Conservation (phyloP, 805 yeast species). For the Zygosaccharomyces gambellarensis region DNA sequence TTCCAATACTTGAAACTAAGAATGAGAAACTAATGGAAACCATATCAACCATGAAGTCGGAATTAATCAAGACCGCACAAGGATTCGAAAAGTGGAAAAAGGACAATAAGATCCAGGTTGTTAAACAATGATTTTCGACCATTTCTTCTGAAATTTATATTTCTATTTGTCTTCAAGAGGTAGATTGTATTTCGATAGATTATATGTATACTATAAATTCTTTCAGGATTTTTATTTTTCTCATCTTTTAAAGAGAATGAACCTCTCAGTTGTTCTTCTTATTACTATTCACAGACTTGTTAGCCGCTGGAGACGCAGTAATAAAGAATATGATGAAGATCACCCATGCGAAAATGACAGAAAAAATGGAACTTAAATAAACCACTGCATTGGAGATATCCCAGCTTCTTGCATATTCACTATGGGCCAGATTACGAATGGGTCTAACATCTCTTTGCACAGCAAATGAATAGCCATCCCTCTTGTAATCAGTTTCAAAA, state of each 20-base stretch:
- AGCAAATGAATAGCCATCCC: conserved; percentile 69
- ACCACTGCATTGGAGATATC: conserved; percentile 92
- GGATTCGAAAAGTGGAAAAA: conserved; percentile 35
- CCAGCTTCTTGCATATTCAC: conserved; percentile 91
- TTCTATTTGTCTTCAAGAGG: neutral
- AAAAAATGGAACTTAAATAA: conserved; percentile 63
- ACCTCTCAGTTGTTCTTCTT: conserved; percentile 22
- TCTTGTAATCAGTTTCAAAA: conserved; percentile 68
- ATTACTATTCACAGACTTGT: conserved; percentile 11
- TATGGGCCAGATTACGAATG: conserved; percentile 90
- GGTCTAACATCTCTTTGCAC: conserved; percentile 67
- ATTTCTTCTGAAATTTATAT: neutral
- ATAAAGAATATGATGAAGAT: conserved; percentile 63
- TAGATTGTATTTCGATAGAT: neutral
- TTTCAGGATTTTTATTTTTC: neutral
- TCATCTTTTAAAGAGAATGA: neutral
- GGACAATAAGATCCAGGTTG: conserved; percentile 35
- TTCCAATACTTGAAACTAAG: conserved; percentile 56
- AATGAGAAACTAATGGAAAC: conserved; percentile 39
- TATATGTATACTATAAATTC: conserved; percentile 1
- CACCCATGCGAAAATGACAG: conserved; percentile 74
- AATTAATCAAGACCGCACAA: conserved; percentile 28
- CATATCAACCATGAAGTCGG: conserved; percentile 28
- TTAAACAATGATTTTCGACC: conserved; percentile 21
- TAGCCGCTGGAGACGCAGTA: conserved; percentile 17